Conservation (phyloP, 2,329 filamentous ascomycete genomes). For the Diaporthe destruens region DNA sequence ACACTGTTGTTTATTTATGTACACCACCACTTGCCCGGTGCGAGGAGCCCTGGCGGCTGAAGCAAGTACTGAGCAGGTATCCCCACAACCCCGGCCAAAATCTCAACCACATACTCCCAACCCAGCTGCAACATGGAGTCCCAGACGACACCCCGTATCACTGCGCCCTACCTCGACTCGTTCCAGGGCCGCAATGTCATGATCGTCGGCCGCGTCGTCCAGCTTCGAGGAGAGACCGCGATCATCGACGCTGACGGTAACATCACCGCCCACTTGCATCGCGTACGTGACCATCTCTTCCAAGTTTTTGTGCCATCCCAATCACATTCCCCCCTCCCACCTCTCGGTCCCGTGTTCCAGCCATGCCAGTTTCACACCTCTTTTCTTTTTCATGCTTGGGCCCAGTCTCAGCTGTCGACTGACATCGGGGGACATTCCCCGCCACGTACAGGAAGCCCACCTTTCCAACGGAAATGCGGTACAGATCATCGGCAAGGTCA, state of each 20-base stretch:
- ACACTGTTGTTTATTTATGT: not conserved
- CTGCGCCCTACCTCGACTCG: constrained; percentile 80
- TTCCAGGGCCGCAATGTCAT: constrained; percentile 84
- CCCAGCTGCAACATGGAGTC: constrained; percentile 70
- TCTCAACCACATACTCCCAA: not conserved
- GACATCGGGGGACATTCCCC: not conserved
- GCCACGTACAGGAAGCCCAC: constrained; percentile 71
- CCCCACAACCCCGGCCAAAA: not conserved
- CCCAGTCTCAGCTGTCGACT: not conserved
- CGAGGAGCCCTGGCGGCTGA: not conserved
- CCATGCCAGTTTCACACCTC: not conserved
- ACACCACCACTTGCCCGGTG: too few relatives aligned
- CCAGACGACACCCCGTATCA: constrained; percentile 82
- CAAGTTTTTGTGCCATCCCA: not conserved
- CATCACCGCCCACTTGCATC: constrained; percentile 80
- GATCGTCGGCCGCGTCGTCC: constrained; percentile 85
- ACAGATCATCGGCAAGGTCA: constrained; percentile 85
- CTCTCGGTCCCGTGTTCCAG: not conserved
- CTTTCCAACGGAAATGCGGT: constrained; percentile 77
- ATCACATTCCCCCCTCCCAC: not conserved
- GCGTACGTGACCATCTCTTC: constrained; percentile 48
- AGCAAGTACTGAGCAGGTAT: not conserved
- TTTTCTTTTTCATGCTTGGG: not conserved
- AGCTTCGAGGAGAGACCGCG: constrained; percentile 84
- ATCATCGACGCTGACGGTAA: constrained; percentile 84